Base-by-base conservation (phyloP, 345 rosid species). In the Firmiana major region DNA sequence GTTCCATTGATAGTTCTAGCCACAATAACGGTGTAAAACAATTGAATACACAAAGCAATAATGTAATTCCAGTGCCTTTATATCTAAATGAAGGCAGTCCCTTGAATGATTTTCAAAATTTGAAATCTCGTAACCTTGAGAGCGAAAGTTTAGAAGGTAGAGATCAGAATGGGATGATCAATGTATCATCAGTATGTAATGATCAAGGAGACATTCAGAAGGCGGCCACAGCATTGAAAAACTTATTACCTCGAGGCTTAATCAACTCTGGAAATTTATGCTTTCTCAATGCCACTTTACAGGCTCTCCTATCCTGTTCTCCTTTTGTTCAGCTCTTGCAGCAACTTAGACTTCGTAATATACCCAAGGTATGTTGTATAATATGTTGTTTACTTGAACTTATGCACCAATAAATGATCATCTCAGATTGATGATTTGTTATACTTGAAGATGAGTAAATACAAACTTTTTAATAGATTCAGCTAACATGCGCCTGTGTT, bases 231-330 rank as follows among this genome's bases (percentile, higher is more conserved):
- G 67, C 83, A 55, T 70, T 75, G 68, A 88, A 73, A 67, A 80
- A 79, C 80, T 83, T 92, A 38, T 79, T 83, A 46, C 97, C 97
- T 1, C 92, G 93, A 73, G 99, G 99, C 75, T 87, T 96, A 70
- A 88, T 92, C 66, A 96, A 96, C 80, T 85, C 88, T 0, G 97
- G 99, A 55, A 96, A 96, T 82, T 72, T 90, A 78, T 96, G 99
- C 81, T 96, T 96, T 84, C 97, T 93, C 64, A 96, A 89, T 81
- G 88, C 99, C 9, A 91, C 99, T 59, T 79, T 96, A 71, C 99
- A 96, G 81, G 98, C 99, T 70, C 87, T 93, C 24, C 80, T 93
- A 48, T 90, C 97, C 19, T 93, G 99, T 83, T 84, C 94, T 64
- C 97, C 95, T 73, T 96, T 96, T 77, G 90, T 92, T 72, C 93